phyloP scores from a whole-genome alignment of 78 protist species.

The Guillardia theta region DNA sequence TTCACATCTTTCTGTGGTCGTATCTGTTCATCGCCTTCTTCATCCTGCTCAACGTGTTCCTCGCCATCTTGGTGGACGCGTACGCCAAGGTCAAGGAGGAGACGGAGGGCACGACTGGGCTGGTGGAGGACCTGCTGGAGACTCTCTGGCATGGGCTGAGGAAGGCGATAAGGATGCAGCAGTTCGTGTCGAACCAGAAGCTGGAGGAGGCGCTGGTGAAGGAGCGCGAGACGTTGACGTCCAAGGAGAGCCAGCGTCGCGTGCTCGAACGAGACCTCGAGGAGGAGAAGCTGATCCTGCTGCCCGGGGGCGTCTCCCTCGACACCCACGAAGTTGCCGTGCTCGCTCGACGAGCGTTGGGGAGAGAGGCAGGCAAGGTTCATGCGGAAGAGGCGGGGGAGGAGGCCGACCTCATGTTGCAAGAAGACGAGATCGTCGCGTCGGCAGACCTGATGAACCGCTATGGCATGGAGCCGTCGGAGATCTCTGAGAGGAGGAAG shows the following conservation, averaged over 20 bases:
- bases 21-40: not conserved
- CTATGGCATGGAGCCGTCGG: too few relatives aligned
- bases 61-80: not conserved
- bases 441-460: too few relatives aligned
- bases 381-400: too few relatives aligned
- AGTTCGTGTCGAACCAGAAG: not conserved
- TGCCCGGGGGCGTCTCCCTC: not conserved
- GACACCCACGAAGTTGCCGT: not conserved
- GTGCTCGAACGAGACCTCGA: not conserved
- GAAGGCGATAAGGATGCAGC: too few relatives aligned
- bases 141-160: not conserved
- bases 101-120: not conserved
- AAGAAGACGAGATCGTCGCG: too few relatives aligned
- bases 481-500: too few relatives aligned
- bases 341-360: too few relatives aligned
- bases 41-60: not conserved
- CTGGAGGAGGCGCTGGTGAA: not conserved
- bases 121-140: not conserved
- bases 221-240: not conserved
- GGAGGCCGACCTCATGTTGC: too few relatives aligned
- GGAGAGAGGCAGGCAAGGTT: too few relatives aligned
- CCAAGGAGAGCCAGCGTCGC: not conserved
- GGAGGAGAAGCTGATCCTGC: not conserved
- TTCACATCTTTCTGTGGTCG: not conserved
- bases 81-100: not conserved